Conservation (phyloP, 129 eudicot species). For the Tagetes patula region DNA sequence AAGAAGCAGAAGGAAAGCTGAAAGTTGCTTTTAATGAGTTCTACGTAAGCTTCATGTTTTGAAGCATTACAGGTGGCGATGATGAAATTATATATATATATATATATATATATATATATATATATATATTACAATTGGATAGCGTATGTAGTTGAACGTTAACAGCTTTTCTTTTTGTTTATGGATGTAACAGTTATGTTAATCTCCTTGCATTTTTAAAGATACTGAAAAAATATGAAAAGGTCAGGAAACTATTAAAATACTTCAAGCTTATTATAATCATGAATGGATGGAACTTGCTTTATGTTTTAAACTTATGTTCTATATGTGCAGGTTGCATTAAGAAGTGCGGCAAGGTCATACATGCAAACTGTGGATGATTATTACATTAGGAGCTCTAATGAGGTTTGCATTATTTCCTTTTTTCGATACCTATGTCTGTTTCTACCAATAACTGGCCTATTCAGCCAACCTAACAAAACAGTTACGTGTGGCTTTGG, state of each 20-base stretch:
- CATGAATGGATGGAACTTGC: conserved; percentile 14
- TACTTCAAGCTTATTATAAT: conserved; percentile 17
- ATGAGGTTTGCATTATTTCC: conserved; percentile 54
- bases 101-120: no score
- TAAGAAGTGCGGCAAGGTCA: conserved; percentile 65
- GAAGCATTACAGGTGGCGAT: conserved; percentile 60
- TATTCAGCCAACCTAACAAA: background rate
- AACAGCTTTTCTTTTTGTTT: conserved; percentile 25
- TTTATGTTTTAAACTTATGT: conserved; percentile 18
- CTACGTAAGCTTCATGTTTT: conserved; percentile 75
- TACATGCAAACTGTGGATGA: conserved; percentile 81
- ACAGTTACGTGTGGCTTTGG: background rate
- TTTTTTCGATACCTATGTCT: conserved; percentile 5
- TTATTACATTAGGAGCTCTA: conserved; percentile 78
- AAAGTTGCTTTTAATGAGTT: conserved; percentile 64
- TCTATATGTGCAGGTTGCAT: conserved; percentile 50
- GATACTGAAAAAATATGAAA: conserved; percentile 90
- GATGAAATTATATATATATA: background rate
- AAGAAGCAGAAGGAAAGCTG: conserved; percentile 57
- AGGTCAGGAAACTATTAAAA: conserved; percentile 48
- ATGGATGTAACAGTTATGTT: conserved; percentile 50
- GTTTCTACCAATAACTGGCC: conserved; percentile 4
- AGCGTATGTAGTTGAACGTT: conserved; percentile 22
- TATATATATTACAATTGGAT: background rate
- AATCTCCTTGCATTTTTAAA: conserved; percentile 81